Evolutionary conservation across 139 green algal genomes (phyloP).

Genomic region (Gonium pectorale): DNA sequence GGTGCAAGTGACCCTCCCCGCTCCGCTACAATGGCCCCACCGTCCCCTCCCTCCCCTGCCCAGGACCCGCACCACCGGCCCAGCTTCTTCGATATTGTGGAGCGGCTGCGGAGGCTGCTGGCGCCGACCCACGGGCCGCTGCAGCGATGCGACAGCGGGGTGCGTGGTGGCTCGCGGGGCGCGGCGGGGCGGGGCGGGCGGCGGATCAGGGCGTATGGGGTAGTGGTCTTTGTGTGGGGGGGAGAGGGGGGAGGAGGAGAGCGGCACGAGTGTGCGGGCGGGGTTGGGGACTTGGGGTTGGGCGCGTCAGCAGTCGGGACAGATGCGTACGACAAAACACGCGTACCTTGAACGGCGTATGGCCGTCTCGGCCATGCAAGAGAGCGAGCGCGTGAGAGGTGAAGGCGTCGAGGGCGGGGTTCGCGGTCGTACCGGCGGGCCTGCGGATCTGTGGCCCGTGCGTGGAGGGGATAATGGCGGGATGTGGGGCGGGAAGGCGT

Average conservation of each 20-base stretch:
- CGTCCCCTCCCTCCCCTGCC: not conserved
- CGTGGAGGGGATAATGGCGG: no score
- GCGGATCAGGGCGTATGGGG: not conserved
- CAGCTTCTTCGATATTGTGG: conserved; percentile 44
- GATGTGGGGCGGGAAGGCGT: not conserved
- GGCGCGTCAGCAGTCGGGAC: not conserved
- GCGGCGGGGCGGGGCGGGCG: not conserved
- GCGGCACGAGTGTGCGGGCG: not conserved
- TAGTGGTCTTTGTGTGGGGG: not conserved
- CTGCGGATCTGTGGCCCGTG: no score
- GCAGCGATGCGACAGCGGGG: not conserved
- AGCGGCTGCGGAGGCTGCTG: conserved; percentile 37
- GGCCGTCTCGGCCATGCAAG: no score
- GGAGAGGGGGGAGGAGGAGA: not conserved
- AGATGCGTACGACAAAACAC: no score
- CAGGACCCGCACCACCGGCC: conserved; percentile 41
- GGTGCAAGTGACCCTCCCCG: no score
- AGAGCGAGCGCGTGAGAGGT: no score
- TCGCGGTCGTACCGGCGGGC: no score
- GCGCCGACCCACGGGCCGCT: not conserved
- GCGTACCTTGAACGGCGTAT: no score
- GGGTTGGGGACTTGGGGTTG: not conserved
- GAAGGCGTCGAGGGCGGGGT: no score
- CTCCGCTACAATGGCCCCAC: not conserved
- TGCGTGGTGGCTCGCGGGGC: not conserved